Percentiles rank a stretch among this genome's conserved stretches.
Conservation (phyloP, 768 basidiomycete genomes). For the Russula dissimulans region DNA sequence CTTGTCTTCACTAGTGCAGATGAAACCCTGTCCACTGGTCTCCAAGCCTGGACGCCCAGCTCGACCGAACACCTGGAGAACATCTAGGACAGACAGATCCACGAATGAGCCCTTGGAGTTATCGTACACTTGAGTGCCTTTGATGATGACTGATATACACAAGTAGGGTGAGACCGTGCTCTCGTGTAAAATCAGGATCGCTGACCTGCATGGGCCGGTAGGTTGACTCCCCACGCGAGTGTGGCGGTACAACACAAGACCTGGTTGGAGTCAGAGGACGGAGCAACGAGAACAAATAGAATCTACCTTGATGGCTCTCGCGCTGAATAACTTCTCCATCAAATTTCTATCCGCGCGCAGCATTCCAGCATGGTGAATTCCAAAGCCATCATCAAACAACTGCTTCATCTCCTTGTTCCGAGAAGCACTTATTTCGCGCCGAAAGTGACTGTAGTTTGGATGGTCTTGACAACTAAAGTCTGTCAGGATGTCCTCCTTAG, state of each 20-base stretch:
- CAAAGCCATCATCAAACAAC: constrained; percentile 86
- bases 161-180: constrained; percentile 2
- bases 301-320: constrained; percentile 78
- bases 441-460: constrained; percentile 67
- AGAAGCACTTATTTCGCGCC: constrained; percentile 68
- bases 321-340: constrained; percentile 91
- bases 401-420: constrained; percentile 96
- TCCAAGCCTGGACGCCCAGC: constrained; percentile 86
- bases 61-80: constrained; percentile 94
- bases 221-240: constrained; percentile 97
- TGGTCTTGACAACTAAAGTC: constrained; percentile 79
- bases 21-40: constrained; percentile 91
- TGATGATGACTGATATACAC: constrained; percentile 66
- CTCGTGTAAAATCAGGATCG: constrained; percentile 7
- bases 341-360: constrained; percentile 86
- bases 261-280: constrained; percentile 33
- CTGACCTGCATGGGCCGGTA: constrained; percentile 92
- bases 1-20: constrained; percentile 92
- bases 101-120: constrained; percentile 82
- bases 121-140: constrained; percentile 96
- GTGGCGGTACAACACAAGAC: constrained; percentile 98
- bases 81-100: constrained; percentile 90
- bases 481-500: constrained; percentile 59
- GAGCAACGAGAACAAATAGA: background rate
- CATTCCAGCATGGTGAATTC: constrained; percentile 99